Evolutionary conservation across 2,329 filamentous ascomycete species (phyloP).

Genomic region (Delphinella strobiligena): DNA sequence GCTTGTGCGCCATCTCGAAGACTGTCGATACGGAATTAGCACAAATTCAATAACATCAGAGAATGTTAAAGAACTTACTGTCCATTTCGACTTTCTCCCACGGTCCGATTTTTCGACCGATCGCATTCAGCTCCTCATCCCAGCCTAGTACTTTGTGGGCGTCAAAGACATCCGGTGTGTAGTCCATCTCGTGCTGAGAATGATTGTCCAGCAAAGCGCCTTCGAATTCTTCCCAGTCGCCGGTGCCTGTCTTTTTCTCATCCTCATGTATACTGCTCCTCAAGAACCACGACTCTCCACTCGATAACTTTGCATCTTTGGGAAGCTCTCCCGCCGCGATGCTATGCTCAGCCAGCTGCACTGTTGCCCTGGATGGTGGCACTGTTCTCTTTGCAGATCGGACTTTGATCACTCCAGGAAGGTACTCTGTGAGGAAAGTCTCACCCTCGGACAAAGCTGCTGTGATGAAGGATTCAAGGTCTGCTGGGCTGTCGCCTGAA

Average conservation of each 20-base stretch:
- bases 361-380: conserved; percentile 35
- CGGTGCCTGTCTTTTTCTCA: conserved; percentile 38
- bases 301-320: conserved; percentile 11
- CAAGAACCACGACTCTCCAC: conserved; percentile 49
- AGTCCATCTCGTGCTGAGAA: conserved; percentile 43
- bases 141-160: conserved; percentile 32
- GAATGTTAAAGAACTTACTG: conserved; percentile 17
- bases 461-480: conserved; percentile 40
- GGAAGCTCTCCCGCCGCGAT: conserved; percentile 34
- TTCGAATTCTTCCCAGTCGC: conserved; percentile 53
- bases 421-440: conserved; percentile 45
- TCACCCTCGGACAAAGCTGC: conserved; percentile 46
- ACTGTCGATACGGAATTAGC: conserved; percentile 31
- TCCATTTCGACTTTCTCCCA: conserved; percentile 27
- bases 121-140: conserved; percentile 22
- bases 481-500: conserved; percentile 20
- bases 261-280: conserved; percentile 51
- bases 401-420: conserved; percentile 41
- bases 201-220: conserved; percentile 47
- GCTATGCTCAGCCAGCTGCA: conserved; percentile 43
- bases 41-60: neutral
- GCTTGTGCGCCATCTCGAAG: conserved; percentile 54
- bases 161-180: conserved; percentile 45
- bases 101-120: conserved; percentile 12
- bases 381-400: conserved; percentile 38